Base-by-base conservation (phyloP, 2,329 filamentous ascomycete genomes). In the Leptodontidium sp. region DNA sequence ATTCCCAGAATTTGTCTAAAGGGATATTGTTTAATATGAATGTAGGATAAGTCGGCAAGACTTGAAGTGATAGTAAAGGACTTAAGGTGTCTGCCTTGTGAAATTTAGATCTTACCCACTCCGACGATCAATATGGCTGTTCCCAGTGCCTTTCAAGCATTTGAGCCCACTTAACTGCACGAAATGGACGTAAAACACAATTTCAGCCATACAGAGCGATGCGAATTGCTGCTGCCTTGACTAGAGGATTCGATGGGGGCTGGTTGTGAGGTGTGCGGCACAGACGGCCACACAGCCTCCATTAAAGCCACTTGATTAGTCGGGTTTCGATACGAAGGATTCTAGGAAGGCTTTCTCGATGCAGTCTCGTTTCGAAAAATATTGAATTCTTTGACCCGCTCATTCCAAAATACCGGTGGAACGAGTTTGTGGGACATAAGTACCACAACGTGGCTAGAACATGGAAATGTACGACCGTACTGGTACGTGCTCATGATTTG, bases 191-290 rank as follows among this genome's bases (percentile, higher is more conserved):
- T 59, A 59, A 49, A 49, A 35, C 9, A 21, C 15, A 49, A 5
- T 21, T 24, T 14, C 43, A 62, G 29, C 59, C 59, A 62, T 35
- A 49, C 43, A 62, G 45, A 35, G 29, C 58, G 43, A 32, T 21
- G 15, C 9, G 17, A 62, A 21, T 3, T 62, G 43, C 59, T 49
- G 43, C 59, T 50, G 11, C 24, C 43, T 62, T 12, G 43, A 43
- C 43, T 24, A 29, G 24, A 62, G 59, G 59, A 62, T 62, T 50
- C 43, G 9, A 35, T 32, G 40, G 43, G 43, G 43, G 58, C 40
- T 62, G 24, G 14, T 35, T 12, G 26, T 21, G 49, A 50, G n/a
- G 59, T 49, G 45, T 62, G 59, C 59, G 59, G 59, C 59, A 50
- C 59, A 50, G 59, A 29, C 24, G 40, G 40, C 38, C 43, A 47